These are phyloP conservation scores for Corylus americana DNA, from an alignment of 306 rosid species.

Conservation along the genomic window DNA sequence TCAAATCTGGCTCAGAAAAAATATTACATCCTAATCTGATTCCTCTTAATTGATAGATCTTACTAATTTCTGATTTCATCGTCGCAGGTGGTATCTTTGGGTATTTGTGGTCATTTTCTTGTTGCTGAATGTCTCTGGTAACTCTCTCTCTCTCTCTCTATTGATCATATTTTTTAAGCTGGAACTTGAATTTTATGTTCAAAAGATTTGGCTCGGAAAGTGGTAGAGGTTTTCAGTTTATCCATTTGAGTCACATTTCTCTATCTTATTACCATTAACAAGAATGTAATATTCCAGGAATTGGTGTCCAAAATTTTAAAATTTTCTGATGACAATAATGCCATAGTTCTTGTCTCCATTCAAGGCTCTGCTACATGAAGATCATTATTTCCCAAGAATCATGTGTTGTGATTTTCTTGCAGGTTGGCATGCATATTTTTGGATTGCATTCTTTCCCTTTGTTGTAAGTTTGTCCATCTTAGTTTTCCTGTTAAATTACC, in stretches of 20 bases:
- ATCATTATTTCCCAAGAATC: neutral
- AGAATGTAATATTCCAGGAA: neutral
- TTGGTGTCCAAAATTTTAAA: neutral
- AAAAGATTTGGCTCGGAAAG: neutral
- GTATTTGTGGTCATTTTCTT: conserved; percentile 33
- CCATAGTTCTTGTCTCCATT: neutral
- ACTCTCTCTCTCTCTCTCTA: neutral
- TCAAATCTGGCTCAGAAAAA: no score
- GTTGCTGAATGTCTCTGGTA: conserved; percentile 39
- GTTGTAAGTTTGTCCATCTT: conserved; percentile 21
- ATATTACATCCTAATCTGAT: neutral
- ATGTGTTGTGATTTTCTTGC: neutral
- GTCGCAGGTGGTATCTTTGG: conserved; percentile 43
- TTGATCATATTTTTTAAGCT: neutral
- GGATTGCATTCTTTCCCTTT: conserved; percentile 39
- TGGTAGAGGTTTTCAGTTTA: neutral
- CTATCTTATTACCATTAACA: neutral
- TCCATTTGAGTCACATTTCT: neutral
- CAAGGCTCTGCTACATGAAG: neutral
- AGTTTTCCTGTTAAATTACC: neutral
- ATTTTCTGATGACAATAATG: neutral
- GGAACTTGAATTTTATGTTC: neutral
- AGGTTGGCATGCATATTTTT: conserved; percentile 40
- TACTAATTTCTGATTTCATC: neutral
- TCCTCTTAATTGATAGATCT: neutral